Evolutionary conservation across 2,329 filamentous ascomycete species (phyloP), one percentile per base, ranked within the genome.

Genomic region (Annulohypoxylon truncatum): DNA sequence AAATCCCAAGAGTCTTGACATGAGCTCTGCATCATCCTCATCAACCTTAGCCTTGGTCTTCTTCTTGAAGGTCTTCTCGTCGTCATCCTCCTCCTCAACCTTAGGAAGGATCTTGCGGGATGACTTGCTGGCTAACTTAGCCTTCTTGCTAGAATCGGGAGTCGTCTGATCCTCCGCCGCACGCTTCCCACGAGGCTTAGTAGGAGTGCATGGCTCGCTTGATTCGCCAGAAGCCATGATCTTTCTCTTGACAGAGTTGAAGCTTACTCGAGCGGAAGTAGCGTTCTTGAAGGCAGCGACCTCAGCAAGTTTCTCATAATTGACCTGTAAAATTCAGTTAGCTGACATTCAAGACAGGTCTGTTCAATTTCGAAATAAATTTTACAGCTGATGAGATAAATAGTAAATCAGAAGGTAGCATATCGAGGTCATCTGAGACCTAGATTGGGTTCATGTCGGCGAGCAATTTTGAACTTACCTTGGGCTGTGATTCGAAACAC

Each of bases 241-340:
- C 68, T 72, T 73, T 50, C 61, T 65, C 61, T 63, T 68, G 53
- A 71, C 58, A 2, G 69, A 54, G 1, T 2, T 0, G 31, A 71
- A 71, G 51, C 64, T 69, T 8, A 54, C 60, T 2, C 60, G 60
- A 2, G 69, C 69, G 1, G 59, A 50, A 3, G 29, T 2, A 8
- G 29, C 46, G 6, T 70, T 70, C 57, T 71, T 70, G 55, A 71
- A 71, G 9, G 13, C 2, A 1, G 67, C 67, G 9, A 60, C 20
- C 2, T 64, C 51, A 7, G 67, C 67, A 12, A 71, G 60, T 58
- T 71, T 70, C n/a, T 60, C 20, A 20, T 33, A 71, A 51, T 70
- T 50, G 22, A 71, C 54, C 67, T 71, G 26, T 20, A 20, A 46
- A n/a, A 47, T 40, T 18, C 7, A n/a, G 28, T 69, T 47, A 66